Evolutionary conservation across 1,284 basidiomycete species (phyloP), one percentile per base, ranked within the genome.

Genomic region (Acaromyces ingoldii): DNA sequence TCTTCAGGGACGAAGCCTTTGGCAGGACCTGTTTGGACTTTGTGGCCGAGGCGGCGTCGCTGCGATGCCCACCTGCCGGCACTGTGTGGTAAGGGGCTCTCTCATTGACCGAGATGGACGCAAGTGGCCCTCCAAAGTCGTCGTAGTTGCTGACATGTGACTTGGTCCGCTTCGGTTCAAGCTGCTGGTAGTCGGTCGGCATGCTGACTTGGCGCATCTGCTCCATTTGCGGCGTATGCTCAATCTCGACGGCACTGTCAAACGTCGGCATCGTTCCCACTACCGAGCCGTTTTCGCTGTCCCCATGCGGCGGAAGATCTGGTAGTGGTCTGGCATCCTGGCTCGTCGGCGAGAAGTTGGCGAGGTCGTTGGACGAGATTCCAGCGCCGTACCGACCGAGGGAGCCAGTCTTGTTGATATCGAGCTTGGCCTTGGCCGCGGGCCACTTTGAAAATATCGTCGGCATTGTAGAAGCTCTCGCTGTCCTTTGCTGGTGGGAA

Each of bases 341-440:
- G 24, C 42, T 45, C 4, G 17, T 13, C n/a, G 42, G 42, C 17
- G 42, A 45, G 24, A 37, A 37, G 4, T 37, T 37, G 17, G 36
- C 36, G 17, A 37, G 26, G 15, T 45, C 42, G 2, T 28, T 28
- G 30, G 42, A 45, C 3, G 42, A 45, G 28, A 45, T 45, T 30
- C 42, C 42, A 6, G 17, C 29, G 26, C 42, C 42, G 34, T 45
- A 45, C 25, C 26, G 17, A 26, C n/a, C n/a, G n/a, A n/a, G n/a
- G n/a, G n/a, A n/a, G n/a, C n/a, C n/a, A n/a, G n/a, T n/a, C n/a
- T n/a, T n/a, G n/a, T n/a, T n/a, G n/a, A n/a, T n/a, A n/a, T n/a
- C n/a, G n/a, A n/a, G n/a, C n/a, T n/a, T n/a, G n/a, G n/a, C n/a
- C n/a, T n/a, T n/a, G n/a, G n/a, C n/a, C n/a, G n/a, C n/a, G n/a